Evolutionary conservation across 1,139 yeast genomes (phyloP), one percentile per base, ranked within the genome.

Genomic region (Debaryomyces robertsiae): DNA sequence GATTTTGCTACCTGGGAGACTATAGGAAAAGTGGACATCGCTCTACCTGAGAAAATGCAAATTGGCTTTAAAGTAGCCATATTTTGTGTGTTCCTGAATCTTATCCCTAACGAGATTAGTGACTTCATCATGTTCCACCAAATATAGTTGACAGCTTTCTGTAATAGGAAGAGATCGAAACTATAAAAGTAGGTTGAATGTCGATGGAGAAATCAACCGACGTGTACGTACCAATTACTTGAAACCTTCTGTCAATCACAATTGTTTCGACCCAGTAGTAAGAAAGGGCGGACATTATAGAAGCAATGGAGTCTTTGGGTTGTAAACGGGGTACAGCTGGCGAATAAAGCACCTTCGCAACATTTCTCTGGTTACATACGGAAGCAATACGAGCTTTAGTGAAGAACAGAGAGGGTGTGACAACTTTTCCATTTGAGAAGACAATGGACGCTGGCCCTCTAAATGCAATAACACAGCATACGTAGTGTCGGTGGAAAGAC

Each of bases 51-150:
- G 9, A 33, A 33, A 25, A 33, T 14, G 17, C 30, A 16, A 33
- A 33, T 33, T 25, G 36, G 36, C 17, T 15, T 33, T n/a, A 18
- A 9, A 15, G 9, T 33, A 5, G 30, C 30, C 36, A 25, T 16
- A 11, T 10, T 16, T 25, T 25, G 29, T n/a, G 36, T 6, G 17
- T 22, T 23, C 27, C 16, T 33, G 15, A 25, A 6, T 22, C 23
- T 17, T 33, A 33, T 33, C 10, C 36, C 36, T 24, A 33, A 33
- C 3, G 30, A n/a, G 4, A 22, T 16, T 33, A 33, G n/a, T 10
- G 30, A 33, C 16, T 25, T 33, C 36, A 33, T 33, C 15, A 11
- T 17, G 17, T 11, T 33, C 4, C 14, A n/a, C 14, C 10, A 25
- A 32, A 30, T 17, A n/a, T n/a, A n/a, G n/a, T 23, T 13, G 6